Evolutionary conservation across 2,329 filamentous ascomycete species (phyloP), one percentile per base, ranked within the genome.

Genomic region (Lasiodiplodia hormozganensis): DNA sequence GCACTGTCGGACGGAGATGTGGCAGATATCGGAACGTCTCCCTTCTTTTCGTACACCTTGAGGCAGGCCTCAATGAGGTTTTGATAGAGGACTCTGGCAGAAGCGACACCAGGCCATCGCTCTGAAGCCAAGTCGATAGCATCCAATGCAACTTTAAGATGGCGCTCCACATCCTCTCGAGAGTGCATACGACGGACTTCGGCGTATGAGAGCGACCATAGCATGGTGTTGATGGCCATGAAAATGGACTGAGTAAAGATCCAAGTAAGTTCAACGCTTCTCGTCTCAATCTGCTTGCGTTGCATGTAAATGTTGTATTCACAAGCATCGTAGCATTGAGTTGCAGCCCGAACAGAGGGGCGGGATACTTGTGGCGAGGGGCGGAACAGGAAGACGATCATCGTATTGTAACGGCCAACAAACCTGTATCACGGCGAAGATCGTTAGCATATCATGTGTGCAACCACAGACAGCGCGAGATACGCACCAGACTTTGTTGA

Each of bases 331-430:
- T 92, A 97, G 77, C 94, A 98, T 72, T 89, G 90, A 38, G 87
- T 82, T 1, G 95, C 95, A 0, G 94, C 93, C n/a, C 86, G 82
- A 8, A 90, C 79, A 0, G 93, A 94, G 0, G 96, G 96, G 70
- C 92, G 90, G 0, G 95, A 92, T 2, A 98, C 89, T 77, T 98
- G 96, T 1, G 96, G 96, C 1, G 93, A 97, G 0, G 96, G 96
- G 2, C 96, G 88, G 78, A 93, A 96, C 72, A 98, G 86, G 73
- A 94, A 92, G 56, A 97, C 89, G 25, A 96, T 85, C 89, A 97
- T 95, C 57, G 92, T 93, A 76, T 97, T 94, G 78, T 92, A 94
- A 71, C 92, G 86, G 18, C 85, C 87, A 70, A 84, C 82, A 72
- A 89, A 89, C 86, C 86, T 88, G 21, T 10, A 14, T 21, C 12